Evolutionary conservation across 257 asterid species (phyloP).

Genomic region (Echium plantagineum): DNA sequence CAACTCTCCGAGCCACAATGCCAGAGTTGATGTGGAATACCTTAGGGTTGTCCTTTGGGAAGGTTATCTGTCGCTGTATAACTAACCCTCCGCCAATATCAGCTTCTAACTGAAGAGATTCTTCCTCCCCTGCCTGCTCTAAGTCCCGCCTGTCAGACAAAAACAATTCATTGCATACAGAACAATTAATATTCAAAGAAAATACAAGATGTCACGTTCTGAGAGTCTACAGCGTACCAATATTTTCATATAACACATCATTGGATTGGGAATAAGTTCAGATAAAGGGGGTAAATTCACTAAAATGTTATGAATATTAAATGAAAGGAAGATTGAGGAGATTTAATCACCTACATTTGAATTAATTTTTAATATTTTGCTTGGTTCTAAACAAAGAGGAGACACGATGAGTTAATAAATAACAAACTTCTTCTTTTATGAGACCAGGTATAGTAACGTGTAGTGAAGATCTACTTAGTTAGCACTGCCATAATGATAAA

Average conservation of each 20-base stretch:
- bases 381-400: background rate
- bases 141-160: constrained; percentile 43
- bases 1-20: constrained; percentile 67
- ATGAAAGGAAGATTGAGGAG: background rate
- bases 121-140: constrained; percentile 74
- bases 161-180: constrained; percentile 4
- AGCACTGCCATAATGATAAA: background rate
- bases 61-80: constrained; percentile 44
- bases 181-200: no score
- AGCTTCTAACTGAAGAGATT: constrained; percentile 67
- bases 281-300: background rate
- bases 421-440: background rate
- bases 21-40: constrained; percentile 53
- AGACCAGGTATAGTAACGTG: no score
- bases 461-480: no score
- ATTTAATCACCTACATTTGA: background rate
- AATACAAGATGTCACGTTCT: no score
- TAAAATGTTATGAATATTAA: background rate
- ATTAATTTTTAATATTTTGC: background rate
- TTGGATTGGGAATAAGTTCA: background rate
- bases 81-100: constrained; percentile 87
- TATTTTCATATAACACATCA: background rate
- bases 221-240: background rate
- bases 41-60: constrained; percentile 51
- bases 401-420: background rate